Conservation (phyloP, 2,329 filamentous ascomycete species). For the Penicillium sp. region DNA sequence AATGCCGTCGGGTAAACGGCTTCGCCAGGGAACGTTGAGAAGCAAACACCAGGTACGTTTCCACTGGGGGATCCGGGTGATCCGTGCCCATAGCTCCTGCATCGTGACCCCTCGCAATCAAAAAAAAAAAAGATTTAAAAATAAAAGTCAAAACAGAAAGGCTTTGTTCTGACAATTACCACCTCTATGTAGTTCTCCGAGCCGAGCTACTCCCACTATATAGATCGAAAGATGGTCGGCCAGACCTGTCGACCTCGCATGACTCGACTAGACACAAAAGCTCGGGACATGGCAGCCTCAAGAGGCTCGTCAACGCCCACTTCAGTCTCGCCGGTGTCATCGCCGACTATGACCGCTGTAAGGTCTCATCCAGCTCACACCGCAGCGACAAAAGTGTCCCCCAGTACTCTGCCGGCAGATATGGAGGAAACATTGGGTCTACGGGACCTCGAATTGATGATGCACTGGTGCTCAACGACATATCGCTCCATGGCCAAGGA, state of each 20-base stretch:
- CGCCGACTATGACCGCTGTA: constrained; percentile 10
- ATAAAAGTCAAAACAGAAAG: background rate
- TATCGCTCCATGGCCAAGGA: constrained; percentile 33
- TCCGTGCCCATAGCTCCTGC: constrained; percentile 8
- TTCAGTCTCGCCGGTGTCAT: constrained; percentile 1
- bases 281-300: constrained; percentile 4
- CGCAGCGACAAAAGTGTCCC: background rate
- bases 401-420: background rate
- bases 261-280: constrained; percentile 16
- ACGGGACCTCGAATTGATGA: constrained; percentile 37
- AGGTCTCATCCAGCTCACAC: background rate
- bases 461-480: constrained; percentile 37
- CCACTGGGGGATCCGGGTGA: background rate
- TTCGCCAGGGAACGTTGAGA: constrained; percentile 4
- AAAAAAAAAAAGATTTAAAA: background rate
- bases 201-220: constrained; percentile 8
- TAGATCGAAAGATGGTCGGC: constrained; percentile 15
- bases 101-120: background rate
- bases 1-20: constrained; percentile 9
- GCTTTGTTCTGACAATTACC: constrained; percentile 1
- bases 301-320: constrained; percentile 9
- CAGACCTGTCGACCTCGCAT: constrained; percentile 15
- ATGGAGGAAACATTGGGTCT: constrained; percentile 20
- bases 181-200: constrained; percentile 6
- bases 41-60: constrained; percentile 6